Conservation (phyloP, 257 asterid genomes). For the Perilla frutescens region DNA sequence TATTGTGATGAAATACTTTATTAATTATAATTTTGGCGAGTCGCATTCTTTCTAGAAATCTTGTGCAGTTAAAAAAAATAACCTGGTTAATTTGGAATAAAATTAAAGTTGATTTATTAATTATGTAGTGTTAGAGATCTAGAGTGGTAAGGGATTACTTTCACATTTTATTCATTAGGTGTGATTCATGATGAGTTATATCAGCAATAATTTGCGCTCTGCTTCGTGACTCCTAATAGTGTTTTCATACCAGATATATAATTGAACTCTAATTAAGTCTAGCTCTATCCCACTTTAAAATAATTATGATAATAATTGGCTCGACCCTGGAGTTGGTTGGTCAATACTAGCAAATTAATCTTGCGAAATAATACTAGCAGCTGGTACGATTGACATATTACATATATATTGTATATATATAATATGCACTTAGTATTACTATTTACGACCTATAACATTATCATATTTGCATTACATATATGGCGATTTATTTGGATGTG, state of each 20-base stretch:
- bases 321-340: too few relatives aligned
- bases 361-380: neutral
- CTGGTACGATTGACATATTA: too few relatives aligned
- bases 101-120: neutral
- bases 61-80: too few relatives aligned
- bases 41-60: too few relatives aligned
- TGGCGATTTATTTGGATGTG: too few relatives aligned
- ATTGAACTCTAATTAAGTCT: slow-evolving; percentile 16
- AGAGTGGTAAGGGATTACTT: slow-evolving; percentile 16
- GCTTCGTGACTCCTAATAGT: slow-evolving; percentile 1
- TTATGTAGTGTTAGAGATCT: slow-evolving; percentile 1
- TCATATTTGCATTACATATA: too few relatives aligned
- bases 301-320: slow-evolving; percentile 1
- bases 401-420: too few relatives aligned
- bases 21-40: too few relatives aligned
- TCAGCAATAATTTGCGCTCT: slow-evolving; percentile 33
- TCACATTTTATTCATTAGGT: slow-evolving; percentile 33
- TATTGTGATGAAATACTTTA: too few relatives aligned
- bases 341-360: neutral
- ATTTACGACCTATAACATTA: too few relatives aligned
- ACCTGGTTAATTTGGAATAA: neutral
- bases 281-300: neutral
- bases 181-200: slow-evolving; percentile 25
- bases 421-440: neutral
- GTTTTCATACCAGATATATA: slow-evolving; percentile 4